These are phyloP conservation scores for Singerocomus inundabilis DNA, from an alignment of 1,284 basidiomycete species.

Conservation along the genomic window DNA sequence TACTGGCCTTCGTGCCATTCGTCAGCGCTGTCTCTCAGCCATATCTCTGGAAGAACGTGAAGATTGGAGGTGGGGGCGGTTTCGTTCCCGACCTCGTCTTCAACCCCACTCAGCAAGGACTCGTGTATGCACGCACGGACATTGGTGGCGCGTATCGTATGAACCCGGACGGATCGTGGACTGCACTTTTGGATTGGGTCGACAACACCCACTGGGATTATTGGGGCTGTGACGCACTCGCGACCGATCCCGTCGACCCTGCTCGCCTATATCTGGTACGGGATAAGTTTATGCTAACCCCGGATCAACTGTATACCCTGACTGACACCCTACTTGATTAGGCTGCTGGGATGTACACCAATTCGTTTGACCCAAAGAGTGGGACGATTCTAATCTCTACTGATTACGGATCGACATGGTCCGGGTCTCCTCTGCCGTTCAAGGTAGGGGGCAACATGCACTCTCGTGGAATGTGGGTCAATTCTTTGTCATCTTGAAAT, in stretches of 20 bases:
- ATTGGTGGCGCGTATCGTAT: conserved; percentile 65
- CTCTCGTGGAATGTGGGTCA: conserved; percentile 48
- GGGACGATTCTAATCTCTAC: conserved; percentile 63
- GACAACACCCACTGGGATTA: conserved; percentile 57
- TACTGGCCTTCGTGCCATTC: neutral
- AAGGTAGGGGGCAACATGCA: conserved; percentile 71
- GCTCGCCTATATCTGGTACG: conserved; percentile 51
- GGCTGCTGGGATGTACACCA: conserved; percentile 67
- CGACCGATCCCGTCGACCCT: conserved; percentile 58
- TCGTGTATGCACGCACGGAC: conserved; percentile 67
- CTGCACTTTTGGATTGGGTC: conserved; percentile 57
- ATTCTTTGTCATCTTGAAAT: neutral
- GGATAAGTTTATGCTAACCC: neutral
- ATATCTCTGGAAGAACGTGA: conserved; percentile 14
- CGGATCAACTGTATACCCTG: neutral
- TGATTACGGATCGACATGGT: conserved; percentile 57
- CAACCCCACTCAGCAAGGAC: conserved; percentile 53
- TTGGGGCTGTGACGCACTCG: conserved; percentile 65
- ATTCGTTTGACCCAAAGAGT: conserved; percentile 64
- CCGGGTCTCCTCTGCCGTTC: conserved; percentile 51
- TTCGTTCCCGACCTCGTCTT: conserved; percentile 53
- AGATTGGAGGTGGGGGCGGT: conserved; percentile 11
- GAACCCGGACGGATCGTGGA: conserved; percentile 61
- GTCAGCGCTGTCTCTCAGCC: neutral
- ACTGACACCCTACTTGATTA: conserved; percentile 17